phyloP scores from a whole-genome alignment of 768 basidiomycete genomes.

The Kwoniella dendrophila region DNA sequence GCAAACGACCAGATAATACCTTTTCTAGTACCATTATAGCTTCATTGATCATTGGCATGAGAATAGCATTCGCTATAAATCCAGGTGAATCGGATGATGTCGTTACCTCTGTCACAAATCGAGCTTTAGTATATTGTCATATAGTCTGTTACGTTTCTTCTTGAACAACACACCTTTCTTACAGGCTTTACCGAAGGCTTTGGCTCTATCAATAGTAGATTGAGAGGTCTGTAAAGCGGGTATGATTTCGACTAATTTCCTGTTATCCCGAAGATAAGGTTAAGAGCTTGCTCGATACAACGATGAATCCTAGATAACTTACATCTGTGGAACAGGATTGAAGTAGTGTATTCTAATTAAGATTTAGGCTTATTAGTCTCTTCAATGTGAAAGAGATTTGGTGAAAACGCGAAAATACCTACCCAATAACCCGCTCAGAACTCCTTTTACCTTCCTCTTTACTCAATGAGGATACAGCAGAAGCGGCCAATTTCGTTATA shows the following conservation, averaged over 20 bases:
- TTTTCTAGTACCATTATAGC: constrained; percentile 93
- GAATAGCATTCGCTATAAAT: constrained; percentile 88
- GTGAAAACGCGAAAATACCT: background rate
- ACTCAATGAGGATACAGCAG: constrained; percentile 67
- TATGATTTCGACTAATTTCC: constrained; percentile 93
- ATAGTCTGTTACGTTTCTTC: background rate
- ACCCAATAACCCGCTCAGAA: constrained; percentile 74
- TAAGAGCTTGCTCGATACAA: background rate
- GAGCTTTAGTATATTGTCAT: background rate
- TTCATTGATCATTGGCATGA: constrained; percentile 99
- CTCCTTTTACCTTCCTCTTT: constrained; percentile 64
- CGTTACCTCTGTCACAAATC: constrained; percentile 70
- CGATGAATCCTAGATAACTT: constrained; percentile 36
- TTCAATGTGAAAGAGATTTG: background rate
- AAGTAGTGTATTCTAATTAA: constrained; percentile 82
- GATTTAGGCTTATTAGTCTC: background rate
- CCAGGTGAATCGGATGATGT: constrained; percentile 89
- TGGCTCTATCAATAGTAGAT: constrained; percentile 73
- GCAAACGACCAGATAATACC: no score
- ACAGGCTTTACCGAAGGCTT: constrained; percentile 80
- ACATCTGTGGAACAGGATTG: constrained; percentile 97
- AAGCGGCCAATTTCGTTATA: constrained; percentile 87
- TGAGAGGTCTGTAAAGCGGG: constrained; percentile 85
- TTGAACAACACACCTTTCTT: constrained; percentile 69
- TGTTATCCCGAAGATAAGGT: constrained; percentile 47